Base-by-base conservation (phyloP, 495 filamentous ascomycete genomes). In the Tuber umbilicatum region DNA sequence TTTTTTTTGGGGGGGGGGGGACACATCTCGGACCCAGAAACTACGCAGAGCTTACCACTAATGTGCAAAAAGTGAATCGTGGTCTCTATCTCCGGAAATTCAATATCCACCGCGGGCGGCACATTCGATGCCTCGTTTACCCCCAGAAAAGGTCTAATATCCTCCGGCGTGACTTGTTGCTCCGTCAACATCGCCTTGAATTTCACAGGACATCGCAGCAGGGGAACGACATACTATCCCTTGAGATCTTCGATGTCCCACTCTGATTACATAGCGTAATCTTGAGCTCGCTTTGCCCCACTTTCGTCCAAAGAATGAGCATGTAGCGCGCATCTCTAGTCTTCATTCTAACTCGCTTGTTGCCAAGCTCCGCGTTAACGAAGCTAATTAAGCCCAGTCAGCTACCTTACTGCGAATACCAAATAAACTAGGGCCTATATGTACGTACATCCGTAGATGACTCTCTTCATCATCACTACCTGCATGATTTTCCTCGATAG, bases 401-500 rank as follows among this genome's bases (percentile, higher is more conserved):
- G 55, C 55, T 19, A 31, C 55, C 27, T 14, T 31, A 64, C 55
- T 4, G 12, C 12, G 19, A 19, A 64, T 7, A 35, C 27, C 27
- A 35, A 31, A 35, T 64, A 35, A 35, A 35, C 12, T 35, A 19
- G 55, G 6, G 31, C 27, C 27, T 17, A 14, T 5, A 35, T 64
- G 10, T 35, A 64, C 55, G 16, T 64, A 5, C 55, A 64, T 31
- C 27, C 55, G 55, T 14, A 64, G 55, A 17, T 35, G 55, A 16
- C 55, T 17, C 12, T 17, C 14, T 5, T 64, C 55, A 64, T 10
- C 27, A 47, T 74, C 75, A 14, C 4, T 43, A 21, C 75, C 75
- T 0, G 75, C 69, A 40, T 71, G 73, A 40, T 74, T 69, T 7
- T 71, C 69, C 23, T 76, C 69, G 12, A 76, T 71, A 1, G 75